These are phyloP conservation scores for Erysimum pusillum DNA, from an alignment of 441 rosid species.

Conservation along the genomic window DNA sequence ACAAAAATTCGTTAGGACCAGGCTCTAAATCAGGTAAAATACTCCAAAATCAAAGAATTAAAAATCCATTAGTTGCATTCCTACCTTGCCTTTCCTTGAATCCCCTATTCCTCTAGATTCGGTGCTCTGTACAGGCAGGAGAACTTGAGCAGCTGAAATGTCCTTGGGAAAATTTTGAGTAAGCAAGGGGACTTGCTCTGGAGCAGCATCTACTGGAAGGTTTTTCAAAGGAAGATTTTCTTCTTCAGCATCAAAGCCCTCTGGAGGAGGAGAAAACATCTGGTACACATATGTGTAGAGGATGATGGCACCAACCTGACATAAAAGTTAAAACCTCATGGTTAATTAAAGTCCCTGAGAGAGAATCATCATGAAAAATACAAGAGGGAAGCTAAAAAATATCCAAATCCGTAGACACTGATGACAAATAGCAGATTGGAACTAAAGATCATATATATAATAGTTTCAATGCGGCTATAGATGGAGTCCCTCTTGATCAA, in stretches of 20 bases:
- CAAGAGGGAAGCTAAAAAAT: conserved; percentile 24
- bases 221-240: conserved; percentile 61
- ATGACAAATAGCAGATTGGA: conserved; percentile 5
- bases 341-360: conserved; percentile 11
- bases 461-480: conserved; percentile 3
- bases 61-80: conserved; percentile 27
- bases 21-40: conserved; percentile 20
- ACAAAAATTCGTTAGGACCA: conserved; percentile 17
- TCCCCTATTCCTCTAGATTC: conserved; percentile 48
- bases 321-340: conserved; percentile 30
- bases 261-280: conserved; percentile 95
- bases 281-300: conserved; percentile 92
- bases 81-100: conserved; percentile 67
- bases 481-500: conserved; percentile 19
- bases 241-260: conserved; percentile 81
- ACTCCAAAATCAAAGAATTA: conserved; percentile 14
- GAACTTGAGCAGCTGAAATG: conserved; percentile 59
- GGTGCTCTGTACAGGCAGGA: conserved; percentile 56
- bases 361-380: conserved; percentile 18
- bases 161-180: conserved; percentile 52
- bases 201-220: conserved; percentile 55
- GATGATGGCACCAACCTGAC: conserved; percentile 97
- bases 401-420: conserved; percentile 22
- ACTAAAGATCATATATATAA: conserved; percentile 3
- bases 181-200: conserved; percentile 80